Evolutionary conservation across 164 flowering plant genomes (phyloP).

Genomic region (Sextonia rubra): DNA sequence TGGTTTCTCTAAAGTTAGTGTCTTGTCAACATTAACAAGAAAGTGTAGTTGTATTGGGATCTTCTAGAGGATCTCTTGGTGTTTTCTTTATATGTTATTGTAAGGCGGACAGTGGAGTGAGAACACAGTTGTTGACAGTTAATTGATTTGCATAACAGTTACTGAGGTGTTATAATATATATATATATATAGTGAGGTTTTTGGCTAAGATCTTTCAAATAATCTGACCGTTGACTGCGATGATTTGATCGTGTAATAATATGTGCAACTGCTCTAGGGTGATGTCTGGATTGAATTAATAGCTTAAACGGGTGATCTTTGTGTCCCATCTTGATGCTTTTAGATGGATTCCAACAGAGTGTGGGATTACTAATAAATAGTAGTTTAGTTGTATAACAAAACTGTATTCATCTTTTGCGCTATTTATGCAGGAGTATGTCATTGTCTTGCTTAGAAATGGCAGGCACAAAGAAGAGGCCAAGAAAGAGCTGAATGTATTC

Average conservation of each 20-base stretch:
- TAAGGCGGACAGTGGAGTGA: too few species aligned
- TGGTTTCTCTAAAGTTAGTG: too few species aligned
- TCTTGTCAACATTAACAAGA: too few species aligned
- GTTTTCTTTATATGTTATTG: too few species aligned
- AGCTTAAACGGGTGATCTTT: neutral
- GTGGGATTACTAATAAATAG: neutral
- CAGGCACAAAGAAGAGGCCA: slow-evolving; percentile 75
- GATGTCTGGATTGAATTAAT: neutral
- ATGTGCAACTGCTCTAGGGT: neutral
- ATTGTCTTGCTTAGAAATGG: slow-evolving; percentile 90
- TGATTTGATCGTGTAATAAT: neutral
- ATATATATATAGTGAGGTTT: too few species aligned
- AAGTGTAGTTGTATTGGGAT: too few species aligned
- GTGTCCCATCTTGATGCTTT: neutral
- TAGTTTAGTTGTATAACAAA: neutral
- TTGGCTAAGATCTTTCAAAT: too few species aligned
- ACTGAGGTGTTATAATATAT: too few species aligned
- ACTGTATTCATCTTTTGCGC: slow-evolving; percentile 5
- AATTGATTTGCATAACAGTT: too few species aligned
- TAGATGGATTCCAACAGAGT: neutral
- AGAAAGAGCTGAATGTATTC: slow-evolving; percentile 82
- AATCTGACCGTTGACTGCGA: neutral
- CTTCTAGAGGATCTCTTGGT: too few species aligned
- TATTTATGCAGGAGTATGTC: slow-evolving; percentile 77
- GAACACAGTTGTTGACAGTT: too few species aligned